These are phyloP conservation scores for Hapsidospora chrysogenum DNA, from an alignment of 495 filamentous ascomycete genomes.

Conservation along the genomic window DNA sequence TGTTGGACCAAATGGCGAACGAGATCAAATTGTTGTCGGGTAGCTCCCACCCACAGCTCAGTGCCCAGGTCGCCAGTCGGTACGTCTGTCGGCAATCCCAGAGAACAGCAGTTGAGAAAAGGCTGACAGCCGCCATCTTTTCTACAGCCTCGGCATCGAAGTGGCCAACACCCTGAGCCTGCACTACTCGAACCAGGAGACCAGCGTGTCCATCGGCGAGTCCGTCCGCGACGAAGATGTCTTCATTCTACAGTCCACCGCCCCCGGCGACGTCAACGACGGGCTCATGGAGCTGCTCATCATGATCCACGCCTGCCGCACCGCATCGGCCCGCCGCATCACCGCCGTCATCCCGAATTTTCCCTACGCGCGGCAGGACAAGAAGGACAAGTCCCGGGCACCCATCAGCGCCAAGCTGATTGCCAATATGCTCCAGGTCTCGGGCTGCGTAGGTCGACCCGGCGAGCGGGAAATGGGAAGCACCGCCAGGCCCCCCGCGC, in stretches of 20 bases:
- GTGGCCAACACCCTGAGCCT: slow-evolving; percentile 86
- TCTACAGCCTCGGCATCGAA: slow-evolving; percentile 89
- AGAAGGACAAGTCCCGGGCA: slow-evolving; percentile 91
- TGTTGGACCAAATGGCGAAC: slow-evolving; percentile 45
- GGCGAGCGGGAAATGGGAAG: too few species aligned
- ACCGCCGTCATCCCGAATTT: slow-evolving; percentile 92
- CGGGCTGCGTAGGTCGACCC: slow-evolving; percentile 31
- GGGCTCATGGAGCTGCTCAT: slow-evolving; percentile 97
- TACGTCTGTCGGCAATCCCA: slow-evolving; percentile 20
- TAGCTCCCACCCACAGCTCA: slow-evolving; percentile 85
- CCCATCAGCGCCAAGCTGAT: slow-evolving; percentile 86
- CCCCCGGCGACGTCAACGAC: slow-evolving; percentile 94
- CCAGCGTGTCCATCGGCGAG: slow-evolving; percentile 91
- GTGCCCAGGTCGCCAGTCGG: slow-evolving; percentile 81
- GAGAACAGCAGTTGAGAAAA: slow-evolving; percentile 2
- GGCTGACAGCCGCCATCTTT: too few species aligned
- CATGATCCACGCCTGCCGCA: slow-evolving; percentile 98
- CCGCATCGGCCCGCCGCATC: slow-evolving; percentile 79
- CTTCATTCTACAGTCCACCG: slow-evolving; percentile 92
- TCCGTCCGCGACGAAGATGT: slow-evolving; percentile 96
- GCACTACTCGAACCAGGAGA: slow-evolving; percentile 97
- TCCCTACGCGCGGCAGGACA: slow-evolving; percentile 97
- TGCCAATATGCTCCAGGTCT: slow-evolving; percentile 95
- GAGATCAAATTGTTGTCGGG: slow-evolving; percentile 93
- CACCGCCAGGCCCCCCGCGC: slow-evolving; percentile 42